Base-by-base conservation (phyloP, 2,329 filamentous ascomycete genomes). In the Ramularia collo-cygni region DNA sequence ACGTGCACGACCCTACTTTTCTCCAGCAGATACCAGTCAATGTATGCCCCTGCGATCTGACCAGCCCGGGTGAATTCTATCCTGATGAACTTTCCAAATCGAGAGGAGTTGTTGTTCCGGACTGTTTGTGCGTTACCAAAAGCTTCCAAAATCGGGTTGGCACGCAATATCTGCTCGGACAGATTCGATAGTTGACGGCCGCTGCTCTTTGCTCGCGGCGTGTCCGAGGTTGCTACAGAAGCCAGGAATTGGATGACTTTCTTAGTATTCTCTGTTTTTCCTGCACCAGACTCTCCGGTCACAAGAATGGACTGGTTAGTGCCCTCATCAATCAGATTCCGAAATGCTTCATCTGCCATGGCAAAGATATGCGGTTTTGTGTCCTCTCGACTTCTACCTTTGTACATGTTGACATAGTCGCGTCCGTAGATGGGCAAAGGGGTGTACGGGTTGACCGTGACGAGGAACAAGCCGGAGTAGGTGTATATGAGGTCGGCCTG, bases 181-280 rank as follows among this genome's bases (percentile, higher is more conserved):
- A 98, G 77, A 44, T 87, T 95, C 9, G 87, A 84, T 46, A 90
- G 77, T 50, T 82, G 74, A 44, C 69, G 81, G 65, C 67, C 71
- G 66, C 71, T 81, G 68, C 63, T 75, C 60, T 74, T 73, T 2
- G 64, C 67, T 41, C 72, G 65, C 2, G 82, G 75, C 0, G 81
- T 80, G 44, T 96, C 90, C 0, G 85, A 79, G 29, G 85, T 84
- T 8, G 92, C 92, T 32, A 98, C 92, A 1, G 92, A 88, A 10
- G 92, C 92, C 30, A 98, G 78, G 59, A 98, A 98, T 57, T 98
- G 93, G 40, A 98, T 98, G 53, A 98, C 92, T 63, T 98, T 98
- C 61, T 98, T 98, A 12, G 92, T 98, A 61, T 98, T 98, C 62
- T 98, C 92, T 0, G 92, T 98, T 68, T 98, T 98, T 54, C 92